phyloP scores from a whole-genome alignment of 83 land plant species.

The Larix sibirica region DNA sequence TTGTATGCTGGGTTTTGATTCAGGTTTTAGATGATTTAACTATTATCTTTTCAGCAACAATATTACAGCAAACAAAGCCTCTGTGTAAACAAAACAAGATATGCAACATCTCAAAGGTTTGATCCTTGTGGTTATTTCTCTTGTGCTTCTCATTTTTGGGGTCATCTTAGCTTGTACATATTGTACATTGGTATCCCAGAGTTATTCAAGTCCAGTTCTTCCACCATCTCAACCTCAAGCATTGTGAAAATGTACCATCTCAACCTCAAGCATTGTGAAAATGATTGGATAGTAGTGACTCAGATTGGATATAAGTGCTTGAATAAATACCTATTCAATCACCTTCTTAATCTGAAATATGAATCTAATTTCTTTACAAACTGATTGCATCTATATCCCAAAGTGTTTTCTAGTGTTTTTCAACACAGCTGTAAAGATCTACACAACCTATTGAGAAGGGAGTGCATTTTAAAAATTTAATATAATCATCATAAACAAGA shows the following conservation, averaged over 20 bases:
- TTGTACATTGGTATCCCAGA: not conserved
- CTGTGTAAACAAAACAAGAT: too few species aligned
- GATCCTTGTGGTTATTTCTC: too few species aligned
- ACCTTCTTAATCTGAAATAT: not conserved
- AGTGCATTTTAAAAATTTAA: not conserved
- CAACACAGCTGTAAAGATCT: not conserved
- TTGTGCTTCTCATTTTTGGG: not conserved
- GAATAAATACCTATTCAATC: not conserved
- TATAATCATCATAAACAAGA: not conserved
- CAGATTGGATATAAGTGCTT: not conserved
- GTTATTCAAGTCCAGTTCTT: not conserved
- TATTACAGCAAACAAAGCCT: too few species aligned
- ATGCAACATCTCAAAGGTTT: too few species aligned
- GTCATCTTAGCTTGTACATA: not conserved
- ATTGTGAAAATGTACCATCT: not conserved
- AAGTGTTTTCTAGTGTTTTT: not conserved
- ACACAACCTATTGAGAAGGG: not conserved
- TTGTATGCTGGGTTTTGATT: too few species aligned
- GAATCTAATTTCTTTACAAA: not conserved
- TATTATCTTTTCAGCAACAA: too few species aligned
- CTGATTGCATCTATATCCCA: not conserved
- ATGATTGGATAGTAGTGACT: not conserved
- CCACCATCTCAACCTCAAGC: constrained; percentile 1
- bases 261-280: too few species aligned
- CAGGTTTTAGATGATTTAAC: too few species aligned